A percentile compares a stretch with the other conserved stretches of the same genome.
Conservation (phyloP, 129 eudicot genomes). For the Helianthus annuus region HanXRQr2.0-SUNRISE NC_035441.2:116954831-116955330, state of each 20-base stretch:
- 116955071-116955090: conserved; percentile 13
- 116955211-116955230: conserved; percentile 60
- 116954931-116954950: not conserved
- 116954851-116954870: too few species aligned
- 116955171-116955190: conserved; percentile 67
- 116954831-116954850: too few species aligned
- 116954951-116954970: conserved; percentile 8
- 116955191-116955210: conserved; percentile 77
- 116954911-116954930: not conserved
- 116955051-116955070: not conserved
- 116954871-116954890: too few species aligned
- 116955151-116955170: conserved; percentile 67
- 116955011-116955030: conserved; percentile 9
- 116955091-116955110: conserved; percentile 9
- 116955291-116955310: conserved; percentile 52
- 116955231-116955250: conserved; percentile 74
- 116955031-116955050: not conserved
- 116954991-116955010: conserved; percentile 23
- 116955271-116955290: conserved; percentile 80
- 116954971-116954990: conserved; percentile 29
- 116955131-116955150: conserved; percentile 82
- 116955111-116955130: conserved; percentile 80
- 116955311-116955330: conserved; percentile 81
- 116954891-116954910: not conserved
- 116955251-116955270: conserved; percentile 74